Base-by-base conservation (phyloP, 192 early-diverging fungal species). In the Chytriomyces hyalinus region DNA sequence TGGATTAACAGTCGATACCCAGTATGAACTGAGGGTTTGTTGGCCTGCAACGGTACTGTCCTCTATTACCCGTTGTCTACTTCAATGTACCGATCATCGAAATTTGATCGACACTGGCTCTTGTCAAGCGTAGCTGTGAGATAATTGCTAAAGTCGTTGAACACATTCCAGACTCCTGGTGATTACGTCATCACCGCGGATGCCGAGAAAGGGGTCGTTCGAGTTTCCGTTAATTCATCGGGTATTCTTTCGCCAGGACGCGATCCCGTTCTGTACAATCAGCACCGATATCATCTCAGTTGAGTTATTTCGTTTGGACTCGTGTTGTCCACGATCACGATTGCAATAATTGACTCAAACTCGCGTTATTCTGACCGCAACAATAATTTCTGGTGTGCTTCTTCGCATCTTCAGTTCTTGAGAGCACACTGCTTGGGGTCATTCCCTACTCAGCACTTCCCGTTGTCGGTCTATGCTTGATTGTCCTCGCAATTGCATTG, bases 21-120 rank as follows among this genome's bases (percentile, higher is more conserved):
- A 36, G 15, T 75, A 75, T 53, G 73, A 75, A 49, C 17, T 75
- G 6, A 36, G 73, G 9, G 73, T 75, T 3, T 75, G 73, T 28
- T 75, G 73, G 73, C 73, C 73, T 11, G 73, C 73, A 65, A 75
- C 73, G 49, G 73, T 75, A 48, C 47, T 4, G 4, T 8, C 61
- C 45, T 48, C 49, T 8, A 3, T 36, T 3, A 36, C 5, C 53
- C 3, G 13, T 57, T 57, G 1, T n/a, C 53, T n/a, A n/a, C 20
- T 57, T 57, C 53, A 57, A 1, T 4, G 53, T 13, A 20, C 3
- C 36, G 36, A 36, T 36, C 36, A 36, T 36, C 36, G 36, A 36
- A 36, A 4, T 36, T 36, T 36, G 36, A 36, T 36, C 36, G 36
- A 36, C 36, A 36, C 36, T 36, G 36, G 36, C 36, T 36, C 36